phyloP scores from a whole-genome alignment of 2,329 filamentous ascomycete species.

The Cryphonectria nitschkei region DNA sequence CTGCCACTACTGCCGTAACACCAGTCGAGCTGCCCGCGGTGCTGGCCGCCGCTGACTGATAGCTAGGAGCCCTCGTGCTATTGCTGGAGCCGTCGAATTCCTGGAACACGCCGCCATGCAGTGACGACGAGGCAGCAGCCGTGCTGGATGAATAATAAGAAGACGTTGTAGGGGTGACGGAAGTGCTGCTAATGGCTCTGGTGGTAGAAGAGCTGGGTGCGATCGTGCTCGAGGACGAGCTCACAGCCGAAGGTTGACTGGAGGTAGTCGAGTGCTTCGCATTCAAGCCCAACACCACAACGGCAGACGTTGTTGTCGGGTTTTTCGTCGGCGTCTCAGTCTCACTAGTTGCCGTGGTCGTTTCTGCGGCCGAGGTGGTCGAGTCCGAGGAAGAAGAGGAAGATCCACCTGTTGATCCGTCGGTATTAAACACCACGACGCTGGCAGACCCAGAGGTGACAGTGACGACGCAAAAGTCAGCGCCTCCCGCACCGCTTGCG shows the following conservation, averaged over 20 bases:
- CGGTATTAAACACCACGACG: slow-evolving; percentile 63
- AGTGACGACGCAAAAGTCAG: slow-evolving; percentile 77
- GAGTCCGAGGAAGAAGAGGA: slow-evolving; percentile 33
- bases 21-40: not conserved
- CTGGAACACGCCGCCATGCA: slow-evolving; percentile 54
- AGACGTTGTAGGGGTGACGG: slow-evolving; percentile 21
- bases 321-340: slow-evolving; percentile 1
- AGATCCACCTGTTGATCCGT: slow-evolving; percentile 42
- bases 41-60: not conserved
- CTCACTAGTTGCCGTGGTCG: slow-evolving; percentile 24
- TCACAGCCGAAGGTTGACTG: slow-evolving; percentile 24
- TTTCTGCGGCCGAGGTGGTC: slow-evolving; percentile 30
- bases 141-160: slow-evolving; percentile 26
- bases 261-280: slow-evolving; percentile 20
- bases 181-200: slow-evolving; percentile 7
- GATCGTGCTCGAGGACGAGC: slow-evolving; percentile 29
- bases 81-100: slow-evolving; percentile 49
- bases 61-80: slow-evolving; percentile 24
- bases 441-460: slow-evolving; percentile 70
- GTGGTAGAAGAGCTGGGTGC: not conserved
- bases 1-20: slow-evolving; percentile 29
- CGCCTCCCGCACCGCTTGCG: slow-evolving; percentile 67
- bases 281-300: slow-evolving; percentile 2
- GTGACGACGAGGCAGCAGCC: slow-evolving; percentile 30
- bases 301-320: slow-evolving; percentile 30